These are phyloP conservation scores for Larix sibirica DNA, from an alignment of 83 land plant genomes.

Conservation along the genomic window DNA sequence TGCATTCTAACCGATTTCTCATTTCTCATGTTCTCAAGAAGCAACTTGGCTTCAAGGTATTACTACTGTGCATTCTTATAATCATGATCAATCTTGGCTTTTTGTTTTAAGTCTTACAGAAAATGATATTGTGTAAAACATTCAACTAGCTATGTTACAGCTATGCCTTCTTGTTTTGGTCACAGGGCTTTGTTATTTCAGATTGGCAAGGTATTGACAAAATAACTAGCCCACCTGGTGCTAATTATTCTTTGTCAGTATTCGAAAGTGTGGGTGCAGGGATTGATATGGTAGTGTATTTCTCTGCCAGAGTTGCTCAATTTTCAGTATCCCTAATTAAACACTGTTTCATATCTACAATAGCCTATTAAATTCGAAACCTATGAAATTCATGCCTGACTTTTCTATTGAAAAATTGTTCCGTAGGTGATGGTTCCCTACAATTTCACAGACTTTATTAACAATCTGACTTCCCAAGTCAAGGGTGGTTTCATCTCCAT, in stretches of 20 bases:
- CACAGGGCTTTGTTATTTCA: slow-evolving; percentile 74
- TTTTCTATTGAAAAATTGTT: background rate
- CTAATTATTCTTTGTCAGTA: slow-evolving; percentile 63
- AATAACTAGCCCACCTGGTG: slow-evolving; percentile 54
- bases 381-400: background rate
- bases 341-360: slow-evolving; percentile 36
- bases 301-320: no score
- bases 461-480: slow-evolving; percentile 28
- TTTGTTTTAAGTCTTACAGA: background rate
- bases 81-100: background rate
- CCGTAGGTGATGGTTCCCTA: slow-evolving; percentile 49
- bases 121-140: background rate
- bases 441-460: slow-evolving; percentile 38
- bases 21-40: slow-evolving; percentile 68
- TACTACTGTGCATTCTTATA: background rate
- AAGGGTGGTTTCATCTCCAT: slow-evolving; percentile 38
- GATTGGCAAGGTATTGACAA: slow-evolving; percentile 72
- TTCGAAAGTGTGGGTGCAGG: slow-evolving; percentile 54
- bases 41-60: slow-evolving; percentile 58
- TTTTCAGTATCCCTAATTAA: no score
- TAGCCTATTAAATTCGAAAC: background rate
- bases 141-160: background rate
- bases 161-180: background rate
- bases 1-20: slow-evolving; percentile 71
- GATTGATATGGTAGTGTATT: slow-evolving; percentile 64